phyloP scores from a whole-genome alignment of 2,329 filamentous ascomycete genomes.

The Orbilia quercus region DNA sequence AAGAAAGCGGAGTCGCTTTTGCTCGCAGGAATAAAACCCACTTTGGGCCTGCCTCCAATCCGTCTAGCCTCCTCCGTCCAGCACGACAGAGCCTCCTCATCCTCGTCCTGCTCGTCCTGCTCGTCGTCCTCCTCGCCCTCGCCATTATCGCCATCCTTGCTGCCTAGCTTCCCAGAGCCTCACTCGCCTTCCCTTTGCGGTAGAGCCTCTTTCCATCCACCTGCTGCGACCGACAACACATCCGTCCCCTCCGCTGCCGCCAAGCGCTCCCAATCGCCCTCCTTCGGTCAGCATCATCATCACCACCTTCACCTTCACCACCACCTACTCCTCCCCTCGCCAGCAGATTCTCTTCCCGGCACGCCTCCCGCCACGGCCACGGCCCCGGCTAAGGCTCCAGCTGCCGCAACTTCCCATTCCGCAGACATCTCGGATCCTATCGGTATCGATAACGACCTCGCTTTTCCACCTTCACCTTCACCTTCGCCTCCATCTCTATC shows the following conservation, averaged over 20 bases:
- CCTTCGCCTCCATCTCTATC: not conserved
- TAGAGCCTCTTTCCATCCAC: constrained; percentile 18
- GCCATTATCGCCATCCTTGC: constrained; percentile 39
- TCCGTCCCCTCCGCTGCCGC: not conserved
- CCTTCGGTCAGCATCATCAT: not conserved
- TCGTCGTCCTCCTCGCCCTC: constrained; percentile 6
- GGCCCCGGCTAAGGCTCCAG: not conserved
- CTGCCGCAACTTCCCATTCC: no score
- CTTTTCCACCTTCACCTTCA: not conserved
- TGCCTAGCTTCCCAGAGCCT: constrained; percentile 54
- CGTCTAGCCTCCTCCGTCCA: constrained; percentile 29
- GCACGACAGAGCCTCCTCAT: constrained; percentile 40
- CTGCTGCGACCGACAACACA: constrained; percentile 50
- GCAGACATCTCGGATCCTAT: constrained; percentile 12
- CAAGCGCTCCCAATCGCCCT: constrained; percentile 36
- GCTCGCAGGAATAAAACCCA: constrained; percentile 21
- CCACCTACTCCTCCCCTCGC: no score
- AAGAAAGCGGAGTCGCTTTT: constrained; percentile 9
- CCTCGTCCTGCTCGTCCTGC: not conserved
- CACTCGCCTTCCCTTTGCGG: constrained; percentile 46
- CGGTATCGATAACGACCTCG: constrained; percentile 31
- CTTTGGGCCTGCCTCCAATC: constrained; percentile 55
- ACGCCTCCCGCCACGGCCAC: not conserved
- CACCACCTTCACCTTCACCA: constrained; percentile 7
- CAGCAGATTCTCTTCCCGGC: constrained; percentile 6